These are phyloP conservation scores for Kodamaea leandrae DNA, from an alignment of 805 yeast genomes.

Conservation along the genomic window DNA sequence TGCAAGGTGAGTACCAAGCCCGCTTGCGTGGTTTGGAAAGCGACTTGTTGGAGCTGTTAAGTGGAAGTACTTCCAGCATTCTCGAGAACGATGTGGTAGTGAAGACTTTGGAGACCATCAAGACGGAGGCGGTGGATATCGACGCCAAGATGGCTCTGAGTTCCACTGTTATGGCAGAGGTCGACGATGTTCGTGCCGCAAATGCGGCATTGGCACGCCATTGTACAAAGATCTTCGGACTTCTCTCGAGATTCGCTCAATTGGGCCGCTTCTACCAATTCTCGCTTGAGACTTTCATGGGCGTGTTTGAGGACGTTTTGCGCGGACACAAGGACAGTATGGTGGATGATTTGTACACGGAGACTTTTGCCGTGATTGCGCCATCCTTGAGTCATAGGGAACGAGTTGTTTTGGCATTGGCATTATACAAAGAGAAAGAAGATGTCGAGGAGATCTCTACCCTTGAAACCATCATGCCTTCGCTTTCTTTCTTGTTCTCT, in stretches of 20 bases:
- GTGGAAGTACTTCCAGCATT: conserved; percentile 56
- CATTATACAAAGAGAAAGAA: conserved; percentile 22
- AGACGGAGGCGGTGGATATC: conserved; percentile 57
- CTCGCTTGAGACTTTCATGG: conserved; percentile 39
- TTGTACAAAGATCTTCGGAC: conserved; percentile 48
- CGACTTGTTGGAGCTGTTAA: conserved; percentile 55
- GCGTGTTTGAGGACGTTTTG: conserved; percentile 17
- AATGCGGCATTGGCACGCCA: conserved; percentile 57
- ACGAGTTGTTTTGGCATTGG: conserved; percentile 37
- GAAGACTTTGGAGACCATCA: conserved; percentile 60
- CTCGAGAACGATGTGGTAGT: conserved; percentile 66
- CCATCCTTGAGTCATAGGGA: conserved; percentile 47
- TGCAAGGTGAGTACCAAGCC: conserved; percentile 58
- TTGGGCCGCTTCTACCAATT: conserved; percentile 60
- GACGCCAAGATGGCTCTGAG: conserved; percentile 55
- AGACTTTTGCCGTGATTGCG: conserved; percentile 44
- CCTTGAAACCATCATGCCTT: conserved; percentile 9
- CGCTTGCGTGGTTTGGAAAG: conserved; percentile 56
- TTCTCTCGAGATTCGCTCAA: conserved; percentile 37
- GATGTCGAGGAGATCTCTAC: conserved; percentile 20
- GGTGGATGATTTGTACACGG: conserved; percentile 41
- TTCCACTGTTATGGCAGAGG: conserved; percentile 48
- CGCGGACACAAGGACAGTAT: conserved; percentile 18
- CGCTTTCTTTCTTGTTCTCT: conserved; percentile 23
- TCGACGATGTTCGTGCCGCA: conserved; percentile 46